Evolutionary conservation across 768 basidiomycete species (phyloP).

Genomic region (Mrakia gelida): DNA sequence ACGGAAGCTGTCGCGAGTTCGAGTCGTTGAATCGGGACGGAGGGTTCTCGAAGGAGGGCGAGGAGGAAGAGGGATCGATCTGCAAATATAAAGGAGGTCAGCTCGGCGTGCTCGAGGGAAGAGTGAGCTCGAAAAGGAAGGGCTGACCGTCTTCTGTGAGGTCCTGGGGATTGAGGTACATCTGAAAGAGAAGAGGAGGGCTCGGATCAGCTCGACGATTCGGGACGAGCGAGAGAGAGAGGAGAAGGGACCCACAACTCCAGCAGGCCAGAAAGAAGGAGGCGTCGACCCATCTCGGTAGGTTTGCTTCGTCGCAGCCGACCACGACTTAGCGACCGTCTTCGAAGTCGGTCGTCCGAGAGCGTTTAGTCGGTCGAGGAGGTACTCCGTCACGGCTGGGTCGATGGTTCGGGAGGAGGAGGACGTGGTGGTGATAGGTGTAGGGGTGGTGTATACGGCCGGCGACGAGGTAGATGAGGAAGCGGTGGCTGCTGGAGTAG

Average conservation of each 20-base stretch:
- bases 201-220: neutral
- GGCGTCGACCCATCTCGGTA: neutral
- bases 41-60: neutral
- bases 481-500: neutral
- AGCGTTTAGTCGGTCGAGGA: neutral
- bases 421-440: neutral
- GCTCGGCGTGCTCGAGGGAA: neutral
- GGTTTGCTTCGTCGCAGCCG: too few species aligned
- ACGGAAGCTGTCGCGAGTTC: neutral
- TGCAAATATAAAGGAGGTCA: neutral
- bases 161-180: neutral
- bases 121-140: neutral
- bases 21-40: neutral
- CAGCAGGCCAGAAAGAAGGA: neutral
- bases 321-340: too few species aligned
- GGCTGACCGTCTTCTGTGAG: neutral
- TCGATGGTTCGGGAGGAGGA: neutral
- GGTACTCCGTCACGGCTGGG: neutral
- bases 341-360: neutral
- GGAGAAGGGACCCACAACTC: neutral
- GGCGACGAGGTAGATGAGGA: neutral
- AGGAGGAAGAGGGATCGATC: neutral
- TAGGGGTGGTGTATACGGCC: neutral
- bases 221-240: neutral
- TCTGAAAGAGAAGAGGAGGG: neutral